Evolutionary conservation across 805 yeast species (phyloP).

Genomic region (Priceomyces fermenticarens): DNA sequence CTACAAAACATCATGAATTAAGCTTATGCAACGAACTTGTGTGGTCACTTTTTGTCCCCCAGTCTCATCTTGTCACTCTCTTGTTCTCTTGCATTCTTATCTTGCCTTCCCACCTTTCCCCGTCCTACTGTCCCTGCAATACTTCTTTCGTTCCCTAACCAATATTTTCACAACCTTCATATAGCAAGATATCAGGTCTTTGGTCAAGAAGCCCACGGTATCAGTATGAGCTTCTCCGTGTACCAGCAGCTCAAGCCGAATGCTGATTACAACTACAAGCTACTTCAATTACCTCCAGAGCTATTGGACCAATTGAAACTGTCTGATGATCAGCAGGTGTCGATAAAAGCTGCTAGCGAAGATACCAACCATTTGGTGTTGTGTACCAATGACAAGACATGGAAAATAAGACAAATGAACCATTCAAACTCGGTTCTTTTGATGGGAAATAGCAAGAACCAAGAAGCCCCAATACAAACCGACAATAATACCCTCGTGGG

Average conservation of each 20-base stretch:
- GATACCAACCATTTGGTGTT: conserved; percentile 48
- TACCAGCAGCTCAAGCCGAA: conserved; percentile 12
- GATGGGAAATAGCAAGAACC: conserved; percentile 20
- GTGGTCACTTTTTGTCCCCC: too few species aligned
- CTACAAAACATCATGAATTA: too few species aligned
- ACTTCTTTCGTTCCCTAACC: too few species aligned
- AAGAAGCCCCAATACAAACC: conserved; percentile 1
- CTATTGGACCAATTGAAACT: conserved; percentile 35
- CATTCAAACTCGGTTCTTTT: conserved; percentile 84
- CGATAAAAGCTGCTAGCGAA: conserved; percentile 31
- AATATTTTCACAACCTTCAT: too few species aligned
- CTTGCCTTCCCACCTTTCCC: too few species aligned
- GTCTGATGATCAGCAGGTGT: conserved; percentile 21
- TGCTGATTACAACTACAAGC: conserved; percentile 33
- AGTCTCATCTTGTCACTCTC: too few species aligned
- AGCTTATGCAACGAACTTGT: too few species aligned
- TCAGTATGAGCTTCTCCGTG: conserved; percentile 5
- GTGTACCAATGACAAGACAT: conserved; percentile 59
- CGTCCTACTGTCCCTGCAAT: too few species aligned
- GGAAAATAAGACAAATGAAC: conserved; percentile 69
- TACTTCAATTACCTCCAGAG: conserved; percentile 54
- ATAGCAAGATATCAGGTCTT: too few species aligned
- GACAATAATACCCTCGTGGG: conserved; percentile 20
- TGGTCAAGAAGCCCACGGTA: too few species aligned
- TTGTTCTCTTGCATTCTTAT: too few species aligned